phyloP scores from a whole-genome alignment of 495 filamentous ascomycete species.

The Xylaria venustula region DNA sequence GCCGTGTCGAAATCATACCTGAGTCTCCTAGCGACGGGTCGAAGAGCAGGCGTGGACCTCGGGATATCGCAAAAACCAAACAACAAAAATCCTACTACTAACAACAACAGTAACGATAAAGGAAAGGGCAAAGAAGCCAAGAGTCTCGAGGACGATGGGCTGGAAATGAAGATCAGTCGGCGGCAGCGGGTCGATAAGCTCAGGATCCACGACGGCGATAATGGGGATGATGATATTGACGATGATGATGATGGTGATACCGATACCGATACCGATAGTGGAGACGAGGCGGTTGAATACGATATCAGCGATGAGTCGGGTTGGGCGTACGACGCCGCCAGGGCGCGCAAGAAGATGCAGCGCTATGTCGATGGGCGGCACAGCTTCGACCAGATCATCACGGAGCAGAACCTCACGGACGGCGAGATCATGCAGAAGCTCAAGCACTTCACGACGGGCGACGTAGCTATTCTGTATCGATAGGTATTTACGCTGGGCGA shows the following conservation, averaged over 20 bases:
- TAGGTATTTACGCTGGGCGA: no score
- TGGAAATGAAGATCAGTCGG: conserved; percentile 14
- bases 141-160: not conserved
- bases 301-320: not conserved
- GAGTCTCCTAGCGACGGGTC: conserved; percentile 39
- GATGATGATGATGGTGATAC: conserved; percentile 17
- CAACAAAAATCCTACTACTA: no score
- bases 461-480: conserved; percentile 51
- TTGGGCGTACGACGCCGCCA: conserved; percentile 19
- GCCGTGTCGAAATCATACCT: conserved; percentile 62
- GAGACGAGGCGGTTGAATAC: not conserved
- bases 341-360: conserved; percentile 56
- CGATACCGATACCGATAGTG: conserved; percentile 9
- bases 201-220: not conserved
- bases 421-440: conserved; percentile 53
- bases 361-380: conserved; percentile 79
- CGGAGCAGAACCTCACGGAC: conserved; percentile 64
- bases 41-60: conserved; percentile 30
- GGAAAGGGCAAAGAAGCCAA: not conserved
- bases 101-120: not conserved
- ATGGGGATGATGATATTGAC: not conserved
- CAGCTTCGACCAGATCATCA: conserved; percentile 87
- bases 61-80: no score
- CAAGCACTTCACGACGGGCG: conserved; percentile 42
- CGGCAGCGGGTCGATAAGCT: not conserved